Evolutionary conservation across 1,284 basidiomycete species (phyloP).

Genomic region (Apiotrichum montevideense): DNA sequence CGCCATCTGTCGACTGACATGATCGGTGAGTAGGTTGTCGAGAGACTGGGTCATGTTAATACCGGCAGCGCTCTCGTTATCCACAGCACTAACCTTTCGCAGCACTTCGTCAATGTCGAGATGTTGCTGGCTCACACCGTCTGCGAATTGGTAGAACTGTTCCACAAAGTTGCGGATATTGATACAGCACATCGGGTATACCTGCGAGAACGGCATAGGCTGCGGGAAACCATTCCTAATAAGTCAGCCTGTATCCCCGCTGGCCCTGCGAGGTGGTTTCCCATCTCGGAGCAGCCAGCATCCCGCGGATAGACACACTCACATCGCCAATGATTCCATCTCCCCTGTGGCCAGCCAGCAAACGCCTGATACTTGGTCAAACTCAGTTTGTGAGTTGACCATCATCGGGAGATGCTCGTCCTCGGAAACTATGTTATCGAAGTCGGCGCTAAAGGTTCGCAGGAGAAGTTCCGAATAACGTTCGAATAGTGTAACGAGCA

Average conservation of each 20-base stretch:
- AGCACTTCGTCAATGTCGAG: constrained; percentile 87
- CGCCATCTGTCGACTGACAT: constrained; percentile 73
- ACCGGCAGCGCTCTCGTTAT: neutral
- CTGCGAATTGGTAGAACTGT: constrained; percentile 94
- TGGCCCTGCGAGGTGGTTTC: too few species aligned
- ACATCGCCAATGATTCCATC: constrained; percentile 60
- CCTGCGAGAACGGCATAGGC: constrained; percentile 86
- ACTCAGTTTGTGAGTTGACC: constrained; percentile 64
- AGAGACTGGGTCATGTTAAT: constrained; percentile 58
- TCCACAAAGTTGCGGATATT: constrained; percentile 92
- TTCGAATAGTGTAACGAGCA: constrained; percentile 83
- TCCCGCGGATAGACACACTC: constrained; percentile 23
- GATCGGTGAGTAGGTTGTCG: constrained; percentile 72
- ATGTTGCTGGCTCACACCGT: constrained; percentile 86
- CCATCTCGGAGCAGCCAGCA: neutral
- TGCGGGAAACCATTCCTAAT: constrained; percentile 64
- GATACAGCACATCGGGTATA: constrained; percentile 90
- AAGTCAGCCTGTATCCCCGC: neutral
- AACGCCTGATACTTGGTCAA: constrained; percentile 68
- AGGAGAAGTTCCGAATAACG: constrained; percentile 80
- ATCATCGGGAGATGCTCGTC: constrained; percentile 93
- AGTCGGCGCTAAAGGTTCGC: constrained; percentile 71
- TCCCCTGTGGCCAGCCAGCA: constrained; percentile 79
- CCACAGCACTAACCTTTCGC: constrained; percentile 59
- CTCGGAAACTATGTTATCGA: constrained; percentile 73